Evolutionary conservation across 176 grass and related monocot genomes (phyloP).

Genomic region (Oryza brachyantha): DNA sequence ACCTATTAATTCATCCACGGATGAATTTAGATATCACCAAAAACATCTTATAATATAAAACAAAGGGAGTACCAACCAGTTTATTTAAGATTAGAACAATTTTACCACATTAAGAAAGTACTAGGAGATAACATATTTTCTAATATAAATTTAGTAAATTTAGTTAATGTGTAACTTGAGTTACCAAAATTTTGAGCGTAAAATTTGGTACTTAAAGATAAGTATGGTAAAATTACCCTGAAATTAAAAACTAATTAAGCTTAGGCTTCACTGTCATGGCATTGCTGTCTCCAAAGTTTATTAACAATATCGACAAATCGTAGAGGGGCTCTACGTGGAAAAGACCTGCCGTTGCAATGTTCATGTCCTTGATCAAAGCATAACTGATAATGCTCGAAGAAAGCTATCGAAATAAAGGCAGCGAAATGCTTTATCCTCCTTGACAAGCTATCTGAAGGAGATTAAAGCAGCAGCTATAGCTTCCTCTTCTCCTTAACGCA

Average conservation of each 20-base stretch:
- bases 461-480: neutral
- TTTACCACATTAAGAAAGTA: no score
- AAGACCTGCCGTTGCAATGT: slow-evolving; percentile 20
- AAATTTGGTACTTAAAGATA: no score
- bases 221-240: no score
- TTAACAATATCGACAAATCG: slow-evolving; percentile 12
- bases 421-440: slow-evolving; percentile 1
- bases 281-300: slow-evolving; percentile 20
- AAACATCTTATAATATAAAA: no score
- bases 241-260: neutral
- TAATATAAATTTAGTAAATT: no score
- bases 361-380: slow-evolving; percentile 21
- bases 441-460: neutral
- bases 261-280: slow-evolving; percentile 39
- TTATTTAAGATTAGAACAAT: no score
- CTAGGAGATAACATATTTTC: no score
- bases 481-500: neutral
- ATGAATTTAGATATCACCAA: no score
- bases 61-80: no score
- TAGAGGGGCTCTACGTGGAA: slow-evolving; percentile 36
- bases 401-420: slow-evolving; percentile 10
- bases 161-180: no score
- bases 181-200: no score
- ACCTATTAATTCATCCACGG: no score
- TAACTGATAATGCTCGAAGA: slow-evolving; percentile 19